Percentiles rank a stretch among this genome's conserved stretches.
These are phyloP conservation scores for Buddleja alternifolia DNA, from an alignment of 257 asterid species.

Conservation along the genomic window DNA sequence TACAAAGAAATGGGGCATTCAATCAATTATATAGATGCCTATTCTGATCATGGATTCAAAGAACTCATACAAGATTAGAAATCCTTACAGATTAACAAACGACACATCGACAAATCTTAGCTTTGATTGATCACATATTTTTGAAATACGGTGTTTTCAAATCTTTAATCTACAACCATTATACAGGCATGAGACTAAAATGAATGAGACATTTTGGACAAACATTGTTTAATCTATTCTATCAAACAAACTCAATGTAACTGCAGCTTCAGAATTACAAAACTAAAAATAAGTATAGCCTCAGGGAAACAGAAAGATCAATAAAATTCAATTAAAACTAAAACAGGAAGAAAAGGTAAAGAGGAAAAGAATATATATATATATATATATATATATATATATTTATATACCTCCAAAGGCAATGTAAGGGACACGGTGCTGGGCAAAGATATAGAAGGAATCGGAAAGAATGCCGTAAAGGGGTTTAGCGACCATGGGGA, in stretches of 20 bases:
- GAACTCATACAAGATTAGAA: not conserved
- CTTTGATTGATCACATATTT: too few species aligned
- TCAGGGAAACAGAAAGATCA: not conserved
- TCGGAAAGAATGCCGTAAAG: constrained; percentile 84
- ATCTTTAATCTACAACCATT: not conserved
- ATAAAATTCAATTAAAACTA: not conserved
- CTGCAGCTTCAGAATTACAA: not conserved
- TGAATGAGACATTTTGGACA: not conserved
- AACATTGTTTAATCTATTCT: not conserved
- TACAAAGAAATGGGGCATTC: not conserved
- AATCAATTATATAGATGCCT: not conserved
- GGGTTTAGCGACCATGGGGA: constrained; percentile 98
- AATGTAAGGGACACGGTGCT: constrained; percentile 92
- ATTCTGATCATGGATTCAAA: not conserved
- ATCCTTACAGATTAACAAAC: constrained; percentile 16
- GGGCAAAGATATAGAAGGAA: constrained; percentile 79
- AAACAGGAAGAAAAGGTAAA: not conserved
- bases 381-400: constrained; percentile 14
- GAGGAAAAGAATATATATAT: constrained; percentile 14
- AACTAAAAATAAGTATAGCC: not conserved
- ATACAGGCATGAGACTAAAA: not conserved
- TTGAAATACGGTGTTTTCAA: too few species aligned
- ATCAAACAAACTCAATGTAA: not conserved
- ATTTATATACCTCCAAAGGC: constrained; percentile 73
- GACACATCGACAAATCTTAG: not conserved